phyloP scores from a whole-genome alignment of 1,284 basidiomycete species.

The Sanghuangporus weigelae region DNA sequence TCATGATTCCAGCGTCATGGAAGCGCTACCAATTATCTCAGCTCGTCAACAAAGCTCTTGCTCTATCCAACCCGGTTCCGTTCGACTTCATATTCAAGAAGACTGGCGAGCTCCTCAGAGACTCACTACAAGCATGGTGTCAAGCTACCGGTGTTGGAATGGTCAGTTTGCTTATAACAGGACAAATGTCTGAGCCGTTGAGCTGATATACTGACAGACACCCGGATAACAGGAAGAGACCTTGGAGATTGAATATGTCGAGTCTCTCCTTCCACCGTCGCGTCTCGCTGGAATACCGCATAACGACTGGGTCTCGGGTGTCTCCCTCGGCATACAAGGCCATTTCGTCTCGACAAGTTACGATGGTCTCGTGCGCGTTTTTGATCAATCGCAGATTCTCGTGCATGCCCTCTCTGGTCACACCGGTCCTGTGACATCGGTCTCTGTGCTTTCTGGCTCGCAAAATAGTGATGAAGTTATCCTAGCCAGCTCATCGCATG shows the following conservation, averaged over 20 bases:
- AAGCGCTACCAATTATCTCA: slow-evolving; percentile 95
- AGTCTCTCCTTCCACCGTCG: slow-evolving; percentile 87
- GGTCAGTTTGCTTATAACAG: slow-evolving; percentile 31
- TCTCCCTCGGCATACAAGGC: slow-evolving; percentile 64
- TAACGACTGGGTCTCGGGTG: slow-evolving; percentile 91
- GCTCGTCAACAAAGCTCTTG: slow-evolving; percentile 92
- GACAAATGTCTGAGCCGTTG: slow-evolving; percentile 18
- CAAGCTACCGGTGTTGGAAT: slow-evolving; percentile 66
- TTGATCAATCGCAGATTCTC: slow-evolving; percentile 63
- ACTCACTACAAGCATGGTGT: slow-evolving; percentile 76
- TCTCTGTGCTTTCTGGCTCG: slow-evolving; percentile 50
- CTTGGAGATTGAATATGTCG: slow-evolving; percentile 91
- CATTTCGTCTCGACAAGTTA: slow-evolving; percentile 79
- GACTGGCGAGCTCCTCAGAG: slow-evolving; percentile 70
- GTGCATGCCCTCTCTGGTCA: slow-evolving; percentile 50
- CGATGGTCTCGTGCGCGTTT: slow-evolving; percentile 70
- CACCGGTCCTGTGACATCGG: slow-evolving; percentile 67
- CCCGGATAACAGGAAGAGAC: slow-evolving; percentile 67
- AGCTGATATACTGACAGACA: slow-evolving; percentile 6
- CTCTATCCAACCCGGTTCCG: slow-evolving; percentile 70
- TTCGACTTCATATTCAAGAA: slow-evolving; percentile 89
- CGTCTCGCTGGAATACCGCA: slow-evolving; percentile 78
- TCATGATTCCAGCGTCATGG: slow-evolving; percentile 92
- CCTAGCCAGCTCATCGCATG: slow-evolving; percentile 79
- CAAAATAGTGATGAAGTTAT: slow-evolving; percentile 33